phyloP scores from a whole-genome alignment of 164 flowering plant genomes.

The Taxillus chinensis region DNA sequence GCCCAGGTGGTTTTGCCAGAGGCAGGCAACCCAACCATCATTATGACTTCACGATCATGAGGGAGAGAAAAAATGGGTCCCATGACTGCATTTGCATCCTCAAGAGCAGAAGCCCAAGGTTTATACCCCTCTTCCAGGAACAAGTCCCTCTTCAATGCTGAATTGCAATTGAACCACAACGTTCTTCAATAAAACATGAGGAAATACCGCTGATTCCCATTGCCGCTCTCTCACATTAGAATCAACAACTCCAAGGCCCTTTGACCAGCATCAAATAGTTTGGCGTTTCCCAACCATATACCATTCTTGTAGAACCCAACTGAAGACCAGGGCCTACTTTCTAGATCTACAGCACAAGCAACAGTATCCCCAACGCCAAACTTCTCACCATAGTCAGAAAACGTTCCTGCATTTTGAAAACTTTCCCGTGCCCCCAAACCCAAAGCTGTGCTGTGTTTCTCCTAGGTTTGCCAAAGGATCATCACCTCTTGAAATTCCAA shows the following conservation, averaged over 20 bases:
- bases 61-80: conserved; percentile 30
- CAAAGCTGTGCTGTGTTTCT: conserved; percentile 41
- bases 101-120: conserved; percentile 47
- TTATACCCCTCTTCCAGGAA: conserved; percentile 46
- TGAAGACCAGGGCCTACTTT: conserved; percentile 32
- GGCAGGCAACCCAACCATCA: conserved; percentile 74
- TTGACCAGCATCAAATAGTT: conserved; percentile 35
- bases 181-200: conserved; percentile 58
- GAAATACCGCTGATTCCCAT: conserved; percentile 48
- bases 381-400: conserved; percentile 39
- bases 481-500: conserved; percentile 58
- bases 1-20: conserved; percentile 66
- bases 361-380: conserved; percentile 57
- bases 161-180: conserved; percentile 55
- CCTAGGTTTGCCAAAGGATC: conserved; percentile 42
- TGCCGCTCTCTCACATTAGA: conserved; percentile 15
- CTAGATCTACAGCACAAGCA: conserved; percentile 47
- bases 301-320: conserved; percentile 54
- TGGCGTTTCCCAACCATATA: conserved; percentile 47
- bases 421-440: conserved; percentile 56
- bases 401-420: conserved; percentile 38
- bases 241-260: conserved; percentile 32
- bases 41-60: conserved; percentile 43
- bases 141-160: conserved; percentile 43
- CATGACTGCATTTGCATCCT: conserved; percentile 35